A percentile compares a stretch with the other conserved stretches of the same genome.
phyloP scores from a whole-genome alignment of 352 stramenopile species.

The Phytophthora meadii region DNA sequence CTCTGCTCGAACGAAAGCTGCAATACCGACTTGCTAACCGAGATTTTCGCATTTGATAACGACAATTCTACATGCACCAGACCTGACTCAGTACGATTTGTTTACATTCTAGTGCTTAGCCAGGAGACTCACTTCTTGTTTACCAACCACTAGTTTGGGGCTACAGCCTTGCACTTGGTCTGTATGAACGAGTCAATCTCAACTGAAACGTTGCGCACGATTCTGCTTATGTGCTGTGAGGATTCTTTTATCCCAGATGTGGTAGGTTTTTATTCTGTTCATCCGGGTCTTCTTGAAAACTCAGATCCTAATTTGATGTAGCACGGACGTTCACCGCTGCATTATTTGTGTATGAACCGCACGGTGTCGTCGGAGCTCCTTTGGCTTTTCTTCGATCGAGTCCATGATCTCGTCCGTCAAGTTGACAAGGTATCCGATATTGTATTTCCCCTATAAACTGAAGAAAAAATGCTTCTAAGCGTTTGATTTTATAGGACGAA shows the following conservation, averaged over 20 bases:
- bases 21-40: constrained; percentile 44
- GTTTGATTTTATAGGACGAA: constrained; percentile 43
- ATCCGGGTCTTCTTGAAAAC: not conserved
- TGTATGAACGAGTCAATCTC: constrained; percentile 67
- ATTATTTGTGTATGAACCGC: constrained; percentile 77
- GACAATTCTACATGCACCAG: constrained; percentile 29
- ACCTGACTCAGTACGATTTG: constrained; percentile 19
- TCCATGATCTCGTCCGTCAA: constrained; percentile 56
- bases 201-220: constrained; percentile 38
- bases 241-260: constrained; percentile 56
- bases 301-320: constrained; percentile 14
- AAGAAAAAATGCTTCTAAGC: not conserved
- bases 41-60: constrained; percentile 51
- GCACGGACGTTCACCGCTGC: constrained; percentile 66
- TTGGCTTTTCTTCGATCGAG: constrained; percentile 79
- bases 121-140: not conserved
- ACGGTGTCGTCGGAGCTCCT: constrained; percentile 61
- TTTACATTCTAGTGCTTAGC: not conserved
- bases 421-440: constrained; percentile 49
- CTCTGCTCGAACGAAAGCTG: constrained; percentile 60
- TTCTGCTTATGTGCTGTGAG: constrained; percentile 54
- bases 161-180: constrained; percentile 66
- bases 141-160: constrained; percentile 45
- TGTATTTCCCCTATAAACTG: not conserved
- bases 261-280: constrained; percentile 30